phyloP scores from a whole-genome alignment of 345 rosid species.

The Nephelium lappaceum region DNA sequence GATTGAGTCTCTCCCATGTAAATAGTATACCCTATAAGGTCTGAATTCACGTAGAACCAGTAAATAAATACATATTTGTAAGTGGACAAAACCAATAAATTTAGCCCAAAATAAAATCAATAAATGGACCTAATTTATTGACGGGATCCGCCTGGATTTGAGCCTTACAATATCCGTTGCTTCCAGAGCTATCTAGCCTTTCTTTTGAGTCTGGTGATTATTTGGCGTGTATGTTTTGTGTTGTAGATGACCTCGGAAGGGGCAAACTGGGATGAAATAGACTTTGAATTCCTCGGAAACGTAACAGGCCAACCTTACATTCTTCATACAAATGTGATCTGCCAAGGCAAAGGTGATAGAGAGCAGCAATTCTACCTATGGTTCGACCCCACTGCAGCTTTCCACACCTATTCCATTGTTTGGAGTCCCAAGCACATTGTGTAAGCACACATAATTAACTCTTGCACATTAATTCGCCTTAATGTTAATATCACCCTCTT shows the following conservation, averaged over 20 bases:
- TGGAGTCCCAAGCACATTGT: slow-evolving; percentile 59
- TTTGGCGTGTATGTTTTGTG: neutral
- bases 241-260: slow-evolving; percentile 62
- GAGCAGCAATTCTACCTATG: slow-evolving; percentile 82
- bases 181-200: neutral
- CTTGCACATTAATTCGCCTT: neutral
- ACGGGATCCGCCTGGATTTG: too few relatives aligned
- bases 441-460: slow-evolving; percentile 34
- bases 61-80: too few relatives aligned
- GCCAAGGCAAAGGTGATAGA: slow-evolving; percentile 68
- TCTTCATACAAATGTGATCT: slow-evolving; percentile 66
- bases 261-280: slow-evolving; percentile 67
- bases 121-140: too few relatives aligned
- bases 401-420: slow-evolving; percentile 69
- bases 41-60: too few relatives aligned
- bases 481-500: neutral
- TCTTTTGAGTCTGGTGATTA: too few relatives aligned
- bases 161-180: too few relatives aligned
- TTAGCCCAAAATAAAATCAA: too few relatives aligned
- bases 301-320: slow-evolving; percentile 63
- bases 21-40: too few relatives aligned
- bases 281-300: slow-evolving; percentile 79
- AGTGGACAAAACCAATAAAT: too few relatives aligned
- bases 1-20: too few relatives aligned
- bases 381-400: slow-evolving; percentile 71